Evolutionary conservation across 805 yeast genomes (phyloP).

Genomic region (Cyberlindnera veronae): DNA sequence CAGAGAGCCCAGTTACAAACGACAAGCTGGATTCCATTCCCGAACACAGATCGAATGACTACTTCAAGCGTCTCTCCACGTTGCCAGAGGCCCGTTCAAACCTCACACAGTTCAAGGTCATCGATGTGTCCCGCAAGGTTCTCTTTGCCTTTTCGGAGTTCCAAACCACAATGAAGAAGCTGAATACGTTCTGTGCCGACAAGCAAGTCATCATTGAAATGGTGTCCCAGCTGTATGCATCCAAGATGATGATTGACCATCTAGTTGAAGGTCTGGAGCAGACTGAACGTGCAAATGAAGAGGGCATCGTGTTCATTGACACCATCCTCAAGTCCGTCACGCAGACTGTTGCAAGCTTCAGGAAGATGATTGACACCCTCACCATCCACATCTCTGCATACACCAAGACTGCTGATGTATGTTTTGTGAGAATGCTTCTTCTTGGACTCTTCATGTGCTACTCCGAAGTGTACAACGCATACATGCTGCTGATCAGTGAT

Average conservation of each 20-base stretch:
- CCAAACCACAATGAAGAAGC: constrained; percentile 54
- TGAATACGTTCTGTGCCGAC: constrained; percentile 56
- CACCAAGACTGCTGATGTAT: constrained; percentile 56
- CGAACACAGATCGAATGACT: constrained; percentile 55
- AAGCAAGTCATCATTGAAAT: constrained; percentile 51
- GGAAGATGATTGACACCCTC: constrained; percentile 45
- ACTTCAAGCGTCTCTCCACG: constrained; percentile 61
- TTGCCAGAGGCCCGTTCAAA: constrained; percentile 45
- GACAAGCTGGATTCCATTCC: constrained; percentile 24
- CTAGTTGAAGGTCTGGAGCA: constrained; percentile 55
- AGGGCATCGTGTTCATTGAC: constrained; percentile 15
- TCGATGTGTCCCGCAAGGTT: constrained; percentile 55
- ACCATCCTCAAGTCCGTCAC: constrained; percentile 17
- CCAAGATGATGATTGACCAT: constrained; percentile 52
- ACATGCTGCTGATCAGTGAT: constrained; percentile 37
- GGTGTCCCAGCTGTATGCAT: constrained; percentile 46
- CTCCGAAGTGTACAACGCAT: constrained; percentile 66
- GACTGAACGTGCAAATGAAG: constrained; percentile 31
- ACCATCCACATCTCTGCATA: constrained; percentile 46
- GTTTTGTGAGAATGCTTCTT: constrained; percentile 61
- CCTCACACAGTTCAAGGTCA: constrained; percentile 23
- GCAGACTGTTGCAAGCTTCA: constrained; percentile 38
- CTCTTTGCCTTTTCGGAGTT: constrained; percentile 62
- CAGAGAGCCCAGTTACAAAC: constrained; percentile 12
- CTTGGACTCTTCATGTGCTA: constrained; percentile 60